Conservation (phyloP, 169 alveolate species). For the Plasmodium malariae region DNA sequence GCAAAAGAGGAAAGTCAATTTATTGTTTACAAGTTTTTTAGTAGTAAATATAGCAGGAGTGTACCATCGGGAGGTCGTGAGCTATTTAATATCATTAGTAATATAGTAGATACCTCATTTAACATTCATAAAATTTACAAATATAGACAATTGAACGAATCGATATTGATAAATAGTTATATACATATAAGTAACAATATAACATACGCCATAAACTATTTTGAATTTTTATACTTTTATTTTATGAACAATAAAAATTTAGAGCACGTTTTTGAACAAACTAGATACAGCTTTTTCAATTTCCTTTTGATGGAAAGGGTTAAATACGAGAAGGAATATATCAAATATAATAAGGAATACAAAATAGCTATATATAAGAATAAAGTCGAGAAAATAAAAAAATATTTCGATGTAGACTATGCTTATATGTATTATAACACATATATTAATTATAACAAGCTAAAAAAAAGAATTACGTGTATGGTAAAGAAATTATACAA, state of each 20-base stretch:
- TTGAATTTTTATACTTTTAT: slow-evolving; percentile 45
- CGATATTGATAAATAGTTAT: slow-evolving; percentile 30
- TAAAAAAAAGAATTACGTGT: background rate
- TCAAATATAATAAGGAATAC: slow-evolving; percentile 33
- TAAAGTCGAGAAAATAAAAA: background rate
- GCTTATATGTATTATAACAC: slow-evolving; percentile 51
- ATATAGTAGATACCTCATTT: background rate
- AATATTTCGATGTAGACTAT: slow-evolving; percentile 42
- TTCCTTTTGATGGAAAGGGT: slow-evolving; percentile 31
- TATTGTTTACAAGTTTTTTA: too few relatives aligned
- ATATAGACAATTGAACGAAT: slow-evolving; percentile 36
- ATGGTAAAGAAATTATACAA: slow-evolving; percentile 14
- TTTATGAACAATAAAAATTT: slow-evolving; percentile 10
- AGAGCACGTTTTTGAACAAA: background rate
- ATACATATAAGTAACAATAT: slow-evolving; percentile 21
- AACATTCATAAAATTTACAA: slow-evolving; percentile 55
- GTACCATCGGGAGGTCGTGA: too few relatives aligned
- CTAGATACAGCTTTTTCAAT: slow-evolving; percentile 19
- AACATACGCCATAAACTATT: slow-evolving; percentile 30
- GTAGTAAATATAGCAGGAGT: too few relatives aligned
- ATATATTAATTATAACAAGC: slow-evolving; percentile 30
- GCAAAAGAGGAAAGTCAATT: too few relatives aligned
- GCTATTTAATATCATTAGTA: background rate
- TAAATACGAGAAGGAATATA: slow-evolving; percentile 39
- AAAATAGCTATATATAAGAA: slow-evolving; percentile 19